A percentile compares a stretch with the other conserved stretches of the same genome.
Conservation (phyloP, 345 rosid species). For the Dimocarpus longan region DNA sequence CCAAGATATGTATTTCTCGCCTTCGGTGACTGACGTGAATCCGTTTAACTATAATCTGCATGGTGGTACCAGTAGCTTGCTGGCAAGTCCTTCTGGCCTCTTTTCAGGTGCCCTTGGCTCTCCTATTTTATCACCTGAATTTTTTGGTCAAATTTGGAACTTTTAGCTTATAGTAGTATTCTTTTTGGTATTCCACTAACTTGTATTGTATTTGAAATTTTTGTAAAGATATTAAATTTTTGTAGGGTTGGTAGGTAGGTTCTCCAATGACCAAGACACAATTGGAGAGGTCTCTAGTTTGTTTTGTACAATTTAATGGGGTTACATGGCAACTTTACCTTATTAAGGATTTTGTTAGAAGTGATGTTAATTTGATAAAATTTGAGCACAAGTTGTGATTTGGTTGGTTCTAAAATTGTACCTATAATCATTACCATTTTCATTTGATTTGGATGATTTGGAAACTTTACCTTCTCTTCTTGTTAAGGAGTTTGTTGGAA, state of each 20-base stretch:
- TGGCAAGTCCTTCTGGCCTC: constrained; percentile 51
- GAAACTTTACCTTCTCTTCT: too few relatives aligned
- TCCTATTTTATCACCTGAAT: constrained; percentile 57
- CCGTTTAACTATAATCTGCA: constrained; percentile 45
- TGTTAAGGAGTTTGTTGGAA: too few relatives aligned
- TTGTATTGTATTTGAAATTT: neutral
- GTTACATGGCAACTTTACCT: too few relatives aligned
- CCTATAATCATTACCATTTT: too few relatives aligned
- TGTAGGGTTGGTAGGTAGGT: neutral
- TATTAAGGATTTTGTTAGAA: too few relatives aligned
- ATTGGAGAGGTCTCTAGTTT: neutral
- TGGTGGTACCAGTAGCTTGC: constrained; percentile 15
- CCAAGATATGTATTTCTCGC: constrained; percentile 58
- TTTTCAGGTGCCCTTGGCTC: constrained; percentile 36
- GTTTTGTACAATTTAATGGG: neutral
- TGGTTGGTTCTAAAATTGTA: too few relatives aligned
- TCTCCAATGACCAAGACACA: neutral
- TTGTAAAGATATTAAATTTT: neutral
- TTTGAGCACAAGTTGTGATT: too few relatives aligned
- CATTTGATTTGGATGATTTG: too few relatives aligned
- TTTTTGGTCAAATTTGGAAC: constrained; percentile 54
- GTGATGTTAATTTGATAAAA: too few relatives aligned
- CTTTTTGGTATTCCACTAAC: neutral
- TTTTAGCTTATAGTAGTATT: constrained; percentile 15
- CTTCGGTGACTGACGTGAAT: constrained; percentile 37